phyloP scores from a whole-genome alignment of 2,329 filamentous ascomycete species.

The Trichoderma gracile region DNA sequence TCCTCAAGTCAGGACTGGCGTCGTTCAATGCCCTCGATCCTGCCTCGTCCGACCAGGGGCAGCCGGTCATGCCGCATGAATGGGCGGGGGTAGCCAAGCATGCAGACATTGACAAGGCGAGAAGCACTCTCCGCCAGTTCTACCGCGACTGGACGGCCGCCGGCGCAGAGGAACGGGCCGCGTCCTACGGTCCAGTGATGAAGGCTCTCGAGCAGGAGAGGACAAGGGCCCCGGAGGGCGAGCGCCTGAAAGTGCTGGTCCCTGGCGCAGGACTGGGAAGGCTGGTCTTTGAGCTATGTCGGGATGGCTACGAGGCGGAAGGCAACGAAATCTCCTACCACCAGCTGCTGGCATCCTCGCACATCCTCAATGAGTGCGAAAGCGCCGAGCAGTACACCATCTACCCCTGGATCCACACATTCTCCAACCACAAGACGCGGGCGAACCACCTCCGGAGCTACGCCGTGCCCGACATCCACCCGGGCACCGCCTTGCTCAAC shows the following conservation, averaged over 20 bases:
- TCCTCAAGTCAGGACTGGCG: slow-evolving; percentile 67
- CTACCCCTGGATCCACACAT: slow-evolving; percentile 82
- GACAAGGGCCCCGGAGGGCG: slow-evolving; percentile 33
- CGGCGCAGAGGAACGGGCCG: slow-evolving; percentile 71
- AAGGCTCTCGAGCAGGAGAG: slow-evolving; percentile 59
- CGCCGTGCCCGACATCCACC: slow-evolving; percentile 78
- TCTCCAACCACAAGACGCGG: slow-evolving; percentile 79
- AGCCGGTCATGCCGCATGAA: slow-evolving; percentile 53
- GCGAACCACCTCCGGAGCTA: slow-evolving; percentile 74
- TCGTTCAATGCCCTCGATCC: slow-evolving; percentile 61
- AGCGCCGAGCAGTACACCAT: slow-evolving; percentile 66
- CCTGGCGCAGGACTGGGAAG: slow-evolving; percentile 88
- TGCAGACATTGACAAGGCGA: slow-evolving; percentile 82
- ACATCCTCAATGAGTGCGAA: slow-evolving; percentile 69
- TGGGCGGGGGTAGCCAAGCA: slow-evolving; percentile 72
- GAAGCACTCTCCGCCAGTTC: slow-evolving; percentile 89
- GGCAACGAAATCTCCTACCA: slow-evolving; percentile 98
- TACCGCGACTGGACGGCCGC: slow-evolving; percentile 92
- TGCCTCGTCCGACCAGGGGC: slow-evolving; percentile 42
- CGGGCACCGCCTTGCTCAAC: slow-evolving; percentile 54
- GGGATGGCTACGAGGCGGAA: slow-evolving; percentile 71
- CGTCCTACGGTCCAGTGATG: slow-evolving; percentile 75
- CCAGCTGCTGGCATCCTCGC: slow-evolving; percentile 82
- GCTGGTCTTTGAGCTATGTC: slow-evolving; percentile 83
- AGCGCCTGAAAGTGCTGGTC: slow-evolving; percentile 68